phyloP scores from a whole-genome alignment of 2,329 filamentous ascomycete genomes.

The Xylariaceae sp. region DNA sequence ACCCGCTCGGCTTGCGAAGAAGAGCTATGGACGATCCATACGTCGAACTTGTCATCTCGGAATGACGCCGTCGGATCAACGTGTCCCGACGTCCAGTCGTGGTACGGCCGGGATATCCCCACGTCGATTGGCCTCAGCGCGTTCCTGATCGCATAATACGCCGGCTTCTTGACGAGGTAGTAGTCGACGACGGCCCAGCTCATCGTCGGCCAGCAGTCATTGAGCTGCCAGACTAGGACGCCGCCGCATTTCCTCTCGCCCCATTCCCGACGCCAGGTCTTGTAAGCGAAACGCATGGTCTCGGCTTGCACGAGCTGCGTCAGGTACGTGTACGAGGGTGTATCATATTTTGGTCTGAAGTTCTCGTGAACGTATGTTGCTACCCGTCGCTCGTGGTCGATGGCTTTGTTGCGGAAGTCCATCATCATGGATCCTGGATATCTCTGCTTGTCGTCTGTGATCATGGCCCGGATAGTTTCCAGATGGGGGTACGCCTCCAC shows the following conservation, averaged over 20 bases:
- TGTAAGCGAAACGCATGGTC: conserved; percentile 46
- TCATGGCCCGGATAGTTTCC: conserved; percentile 61
- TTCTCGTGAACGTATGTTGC: conserved; percentile 73
- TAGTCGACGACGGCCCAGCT: conserved; percentile 63
- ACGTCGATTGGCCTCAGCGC: conserved; percentile 56
- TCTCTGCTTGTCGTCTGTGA: conserved; percentile 48
- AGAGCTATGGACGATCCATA: conserved; percentile 39
- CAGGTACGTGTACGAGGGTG: conserved; percentile 48
- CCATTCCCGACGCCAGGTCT: conserved; percentile 59
- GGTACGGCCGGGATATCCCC: conserved; percentile 43
- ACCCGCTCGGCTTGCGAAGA: conserved; percentile 23
- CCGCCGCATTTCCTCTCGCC: conserved; percentile 56
- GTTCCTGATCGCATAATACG: conserved; percentile 48
- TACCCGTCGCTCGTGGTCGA: conserved; percentile 67
- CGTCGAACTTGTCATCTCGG: conserved; percentile 37
- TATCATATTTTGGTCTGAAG: conserved; percentile 47
- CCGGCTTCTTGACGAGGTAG: conserved; percentile 59
- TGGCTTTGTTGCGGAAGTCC: conserved; percentile 79
- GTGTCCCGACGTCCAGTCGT: conserved; percentile 42
- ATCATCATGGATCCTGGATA: conserved; percentile 64
- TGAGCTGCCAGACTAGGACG: conserved; percentile 63
- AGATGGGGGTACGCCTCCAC: conserved; percentile 73
- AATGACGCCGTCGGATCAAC: conserved; percentile 36
- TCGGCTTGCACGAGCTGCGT: conserved; percentile 52
- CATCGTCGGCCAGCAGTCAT: conserved; percentile 64